phyloP scores from a whole-genome alignment of 495 filamentous ascomycete genomes.

The Stereocaulon alpinum region DNA sequence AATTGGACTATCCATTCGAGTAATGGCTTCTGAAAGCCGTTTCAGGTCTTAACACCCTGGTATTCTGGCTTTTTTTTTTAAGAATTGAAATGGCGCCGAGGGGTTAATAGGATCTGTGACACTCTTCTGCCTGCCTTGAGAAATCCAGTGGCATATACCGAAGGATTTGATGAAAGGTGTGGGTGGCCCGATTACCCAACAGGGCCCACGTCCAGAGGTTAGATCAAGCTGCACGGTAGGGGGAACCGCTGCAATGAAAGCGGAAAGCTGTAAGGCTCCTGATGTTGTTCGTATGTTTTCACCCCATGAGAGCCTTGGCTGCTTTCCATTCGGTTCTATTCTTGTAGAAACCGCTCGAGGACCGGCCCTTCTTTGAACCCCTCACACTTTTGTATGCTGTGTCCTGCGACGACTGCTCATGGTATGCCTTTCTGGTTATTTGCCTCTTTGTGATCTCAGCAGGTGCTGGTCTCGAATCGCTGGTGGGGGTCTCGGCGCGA shows the following conservation, averaged over 20 bases:
- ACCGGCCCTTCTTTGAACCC: background rate
- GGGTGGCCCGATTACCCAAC: no score
- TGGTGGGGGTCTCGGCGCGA: background rate
- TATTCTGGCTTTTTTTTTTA: no score
- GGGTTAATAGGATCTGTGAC: no score
- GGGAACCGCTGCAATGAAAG: background rate
- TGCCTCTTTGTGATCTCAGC: background rate
- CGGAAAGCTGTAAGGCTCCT: background rate
- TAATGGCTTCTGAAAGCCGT: no score
- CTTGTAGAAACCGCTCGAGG: background rate
- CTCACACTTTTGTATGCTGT: conserved; percentile 12
- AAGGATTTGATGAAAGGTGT: no score
- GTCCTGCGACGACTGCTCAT: background rate
- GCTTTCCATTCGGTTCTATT: conserved; percentile 11
- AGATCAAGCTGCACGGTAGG: background rate
- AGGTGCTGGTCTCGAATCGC: conserved; percentile 3
- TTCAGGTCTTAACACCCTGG: no score
- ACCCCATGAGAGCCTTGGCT: conserved; percentile 15
- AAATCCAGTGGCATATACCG: no score
- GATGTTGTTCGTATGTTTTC: background rate
- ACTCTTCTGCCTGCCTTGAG: no score
- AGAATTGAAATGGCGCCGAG: no score
- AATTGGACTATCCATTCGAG: no score
- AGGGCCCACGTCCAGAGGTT: no score
- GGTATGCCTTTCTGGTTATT: background rate